Conservation (phyloP, 169 alveolate species). For the Amoebophrya sp. region DNA sequence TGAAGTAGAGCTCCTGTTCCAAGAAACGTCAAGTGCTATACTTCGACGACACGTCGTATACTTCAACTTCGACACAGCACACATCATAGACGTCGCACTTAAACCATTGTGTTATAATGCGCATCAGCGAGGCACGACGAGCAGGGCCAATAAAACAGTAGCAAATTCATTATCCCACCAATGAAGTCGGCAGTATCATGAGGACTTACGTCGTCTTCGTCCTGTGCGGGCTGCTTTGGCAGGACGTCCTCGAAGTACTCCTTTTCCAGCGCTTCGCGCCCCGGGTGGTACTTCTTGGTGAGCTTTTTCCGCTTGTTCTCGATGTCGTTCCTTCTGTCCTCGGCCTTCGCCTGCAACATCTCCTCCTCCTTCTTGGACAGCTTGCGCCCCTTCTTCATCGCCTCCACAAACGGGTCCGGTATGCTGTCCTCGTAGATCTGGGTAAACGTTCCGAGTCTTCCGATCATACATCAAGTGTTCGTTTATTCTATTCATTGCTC, state of each 20-base stretch:
- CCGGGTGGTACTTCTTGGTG: background rate
- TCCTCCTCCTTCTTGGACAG: background rate
- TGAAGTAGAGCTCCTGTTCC: slow-evolving; percentile 33
- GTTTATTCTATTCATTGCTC: too few relatives aligned
- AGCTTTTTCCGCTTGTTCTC: slow-evolving; percentile 5
- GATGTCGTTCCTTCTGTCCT: background rate
- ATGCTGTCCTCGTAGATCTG: background rate
- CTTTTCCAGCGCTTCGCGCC: slow-evolving; percentile 18
- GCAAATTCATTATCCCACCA: too few relatives aligned
- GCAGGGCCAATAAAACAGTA: too few relatives aligned
- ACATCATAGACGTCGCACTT: too few relatives aligned
- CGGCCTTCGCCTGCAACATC: background rate
- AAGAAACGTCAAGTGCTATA: too few relatives aligned
- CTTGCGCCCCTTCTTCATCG: slow-evolving; percentile 24
- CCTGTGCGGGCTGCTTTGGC: background rate
- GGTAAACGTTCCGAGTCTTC: too few relatives aligned
- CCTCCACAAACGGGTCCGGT: background rate
- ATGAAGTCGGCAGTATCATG: too few relatives aligned
- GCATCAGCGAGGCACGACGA: too few relatives aligned
- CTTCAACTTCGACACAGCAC: too few relatives aligned
- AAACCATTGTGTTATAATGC: too few relatives aligned
- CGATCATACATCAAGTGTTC: too few relatives aligned
- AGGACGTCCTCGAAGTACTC: slow-evolving; percentile 13
- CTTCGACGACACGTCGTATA: too few relatives aligned
- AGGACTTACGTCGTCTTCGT: background rate